Evolutionary conservation across 2,329 filamentous ascomycete species (phyloP), one percentile per base, ranked within the genome.

Genomic region (Cladophialophora psammophila): DNA sequence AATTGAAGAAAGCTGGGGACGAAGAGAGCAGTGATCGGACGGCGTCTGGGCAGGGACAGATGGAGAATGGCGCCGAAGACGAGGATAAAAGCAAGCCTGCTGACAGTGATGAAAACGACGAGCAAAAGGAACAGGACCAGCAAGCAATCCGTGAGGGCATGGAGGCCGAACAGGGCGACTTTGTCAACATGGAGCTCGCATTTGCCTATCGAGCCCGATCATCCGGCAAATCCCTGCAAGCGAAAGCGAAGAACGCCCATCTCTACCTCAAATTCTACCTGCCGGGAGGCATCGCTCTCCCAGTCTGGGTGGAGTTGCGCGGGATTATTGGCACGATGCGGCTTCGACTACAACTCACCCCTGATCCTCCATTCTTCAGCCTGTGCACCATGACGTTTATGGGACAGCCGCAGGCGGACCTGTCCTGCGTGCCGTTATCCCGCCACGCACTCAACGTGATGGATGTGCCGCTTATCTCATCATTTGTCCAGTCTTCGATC

Each of bases 351-450:
- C 91, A 93, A 74, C 83, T 93, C 1, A 90, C 88, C 1, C 90
- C 91, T 0, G 90, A 93, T 72, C 90, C 91, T 0, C 91, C 91
- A 0, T 93, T 93, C 79, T 89, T 93, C 77, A 86, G 87, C n/a
- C 81, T 92, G 4, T 91, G 88, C 74, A 93, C 90, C 0, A 74
- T 92, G 66, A 91, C 90, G 0, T 90, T 93, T 69, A 85, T 93
- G 10, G 91, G 91, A 2, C 90, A 93, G 74, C 91, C 91, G 0
- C 90, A 90, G 73, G 89, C 91, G 10, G 86, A 89, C 65, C 79
- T 92, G 5, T 89, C 88, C 9, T 93, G 90, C 71, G 84, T 90
- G 2, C 91, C 90, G 1, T 78, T 93, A 9, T 89, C 88, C 55
- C 90, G 88, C 75, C 87, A 87, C 64, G 88, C 86, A 0, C 82